Evolutionary conservation across 2,329 filamentous ascomycete species (phyloP).

Genomic region (Fonsecaea erecta): DNA sequence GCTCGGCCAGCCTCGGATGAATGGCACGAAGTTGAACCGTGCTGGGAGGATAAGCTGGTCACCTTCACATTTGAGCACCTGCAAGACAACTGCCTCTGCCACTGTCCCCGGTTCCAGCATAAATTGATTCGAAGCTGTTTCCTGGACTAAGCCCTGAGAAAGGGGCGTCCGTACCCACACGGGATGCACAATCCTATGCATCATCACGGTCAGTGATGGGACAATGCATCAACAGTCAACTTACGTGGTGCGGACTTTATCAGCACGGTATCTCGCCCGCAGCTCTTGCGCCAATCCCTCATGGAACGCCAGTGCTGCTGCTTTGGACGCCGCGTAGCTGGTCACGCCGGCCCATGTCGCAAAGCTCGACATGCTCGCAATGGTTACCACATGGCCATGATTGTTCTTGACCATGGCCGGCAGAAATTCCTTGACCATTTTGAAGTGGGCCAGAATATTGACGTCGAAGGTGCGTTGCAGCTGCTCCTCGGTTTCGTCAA

Average conservation of each 20-base stretch:
- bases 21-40: conserved; percentile 12
- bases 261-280: conserved; percentile 8
- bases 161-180: conserved; percentile 58
- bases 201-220: background rate
- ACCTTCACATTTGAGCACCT: conserved; percentile 56
- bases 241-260: conserved; percentile 22
- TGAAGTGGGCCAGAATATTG: conserved; percentile 71
- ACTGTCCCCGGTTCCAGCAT: conserved; percentile 48
- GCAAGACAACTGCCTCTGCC: conserved; percentile 55
- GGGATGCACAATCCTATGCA: conserved; percentile 40
- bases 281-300: conserved; percentile 52
- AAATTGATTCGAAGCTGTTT: conserved; percentile 37
- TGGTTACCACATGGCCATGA: conserved; percentile 74
- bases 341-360: conserved; percentile 65
- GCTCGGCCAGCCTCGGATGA: conserved; percentile 45
- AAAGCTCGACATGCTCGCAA: conserved; percentile 69
- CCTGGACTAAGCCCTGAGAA: conserved; percentile 43
- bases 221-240: background rate
- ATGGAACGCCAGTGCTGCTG: conserved; percentile 69
- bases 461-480: conserved; percentile 71
- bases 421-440: conserved; percentile 67
- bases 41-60: conserved; percentile 56
- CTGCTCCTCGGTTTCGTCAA: conserved; percentile 60
- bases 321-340: conserved; percentile 70
- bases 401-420: conserved; percentile 66